Conservation (phyloP, 371 early-diverging fungal genomes). For the Zopfochytrium polystomum region DNA sequence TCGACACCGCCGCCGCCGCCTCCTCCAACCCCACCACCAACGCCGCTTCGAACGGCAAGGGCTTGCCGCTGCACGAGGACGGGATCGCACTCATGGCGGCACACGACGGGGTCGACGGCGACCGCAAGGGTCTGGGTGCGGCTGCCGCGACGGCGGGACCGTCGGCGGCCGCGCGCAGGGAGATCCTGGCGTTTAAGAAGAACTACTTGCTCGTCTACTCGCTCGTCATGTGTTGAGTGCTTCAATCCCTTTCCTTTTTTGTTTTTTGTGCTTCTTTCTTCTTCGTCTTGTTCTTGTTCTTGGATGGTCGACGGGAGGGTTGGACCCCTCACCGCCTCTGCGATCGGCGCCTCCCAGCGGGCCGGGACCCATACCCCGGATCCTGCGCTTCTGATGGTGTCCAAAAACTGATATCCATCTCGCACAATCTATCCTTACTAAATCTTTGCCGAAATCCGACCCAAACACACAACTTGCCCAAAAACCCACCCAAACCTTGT, state of each 20-base stretch:
- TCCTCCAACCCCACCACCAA: too few relatives aligned
- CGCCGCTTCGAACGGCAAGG: too few relatives aligned
- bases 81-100: too few relatives aligned
- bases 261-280: not conserved
- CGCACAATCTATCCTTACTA: not conserved
- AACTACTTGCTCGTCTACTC: not conserved
- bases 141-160: too few relatives aligned
- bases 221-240: not conserved
- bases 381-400: not conserved
- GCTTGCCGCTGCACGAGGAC: too few relatives aligned
- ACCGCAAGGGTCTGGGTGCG: too few relatives aligned
- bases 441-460: too few relatives aligned
- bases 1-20: too few relatives aligned
- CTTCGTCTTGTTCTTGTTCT: not conserved
- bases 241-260: not conserved
- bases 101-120: too few relatives aligned
- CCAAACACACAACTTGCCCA: too few relatives aligned
- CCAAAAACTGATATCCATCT: not conserved
- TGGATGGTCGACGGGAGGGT: not conserved
- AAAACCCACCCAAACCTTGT: too few relatives aligned
- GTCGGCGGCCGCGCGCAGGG: too few relatives aligned
- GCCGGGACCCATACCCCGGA: not conserved
- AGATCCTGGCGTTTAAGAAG: constrained; percentile 1
- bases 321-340: not conserved
- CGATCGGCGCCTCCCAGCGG: not conserved